A percentile compares a stretch with the other conserved stretches of the same genome.
phyloP scores from a whole-genome alignment of 2,329 filamentous ascomycete species.

The Aspergillus sp. region DNA sequence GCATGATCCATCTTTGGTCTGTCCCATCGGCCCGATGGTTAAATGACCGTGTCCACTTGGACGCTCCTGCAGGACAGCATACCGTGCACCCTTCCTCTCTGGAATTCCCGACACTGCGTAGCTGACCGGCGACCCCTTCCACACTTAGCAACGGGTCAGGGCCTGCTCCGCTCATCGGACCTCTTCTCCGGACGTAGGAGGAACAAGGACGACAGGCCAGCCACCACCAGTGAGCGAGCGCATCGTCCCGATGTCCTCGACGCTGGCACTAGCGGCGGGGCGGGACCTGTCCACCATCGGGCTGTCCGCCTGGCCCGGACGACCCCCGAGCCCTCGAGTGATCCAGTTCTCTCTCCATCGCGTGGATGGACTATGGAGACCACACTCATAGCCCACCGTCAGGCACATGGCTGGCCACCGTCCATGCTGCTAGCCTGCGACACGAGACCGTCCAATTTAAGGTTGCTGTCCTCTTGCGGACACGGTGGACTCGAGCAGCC shows the following conservation, averaged over 20 bases:
- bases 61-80: neutral
- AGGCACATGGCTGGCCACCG: constrained; percentile 3
- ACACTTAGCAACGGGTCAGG: neutral
- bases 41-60: constrained; percentile 1
- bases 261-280: constrained; percentile 17
- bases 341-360: neutral
- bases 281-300: constrained; percentile 19
- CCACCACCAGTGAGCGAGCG: neutral
- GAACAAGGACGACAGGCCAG: neutral
- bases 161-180: constrained; percentile 15
- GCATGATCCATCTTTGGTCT: constrained; percentile 4
- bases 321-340: constrained; percentile 12
- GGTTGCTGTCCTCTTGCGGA: constrained; percentile 3
- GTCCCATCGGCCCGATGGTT: constrained; percentile 2
- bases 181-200: neutral
- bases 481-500: constrained; percentile 3
- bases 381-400: neutral
- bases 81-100: neutral
- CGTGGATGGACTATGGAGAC: neutral
- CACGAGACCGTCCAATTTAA: constrained; percentile 1
- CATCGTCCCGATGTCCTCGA: neutral
- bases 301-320: constrained; percentile 24
- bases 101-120: neutral
- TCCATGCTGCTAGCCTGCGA: neutral
- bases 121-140: neutral